phyloP scores from a whole-genome alignment of 345 rosid genomes.

The Camelina laxa region DNA sequence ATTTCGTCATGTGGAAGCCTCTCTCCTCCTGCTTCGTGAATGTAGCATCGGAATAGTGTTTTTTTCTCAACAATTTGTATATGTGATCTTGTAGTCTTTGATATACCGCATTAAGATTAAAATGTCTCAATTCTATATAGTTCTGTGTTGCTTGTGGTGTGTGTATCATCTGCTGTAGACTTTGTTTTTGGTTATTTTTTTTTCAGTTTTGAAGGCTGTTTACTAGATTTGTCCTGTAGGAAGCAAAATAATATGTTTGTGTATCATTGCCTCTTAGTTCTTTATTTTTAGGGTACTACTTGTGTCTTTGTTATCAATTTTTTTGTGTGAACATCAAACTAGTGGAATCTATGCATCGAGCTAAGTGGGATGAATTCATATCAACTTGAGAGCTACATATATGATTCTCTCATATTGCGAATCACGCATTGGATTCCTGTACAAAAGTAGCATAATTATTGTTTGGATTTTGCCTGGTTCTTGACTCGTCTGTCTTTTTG shows the following conservation, averaged over 20 bases:
- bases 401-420: slow-evolving; percentile 6
- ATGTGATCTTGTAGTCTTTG: not conserved
- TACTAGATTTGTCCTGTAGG: not conserved
- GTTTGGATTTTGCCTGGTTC: slow-evolving; percentile 8
- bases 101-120: not conserved
- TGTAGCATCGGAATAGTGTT: not conserved
- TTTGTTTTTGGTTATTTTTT: not conserved
- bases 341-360: not conserved
- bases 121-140: not conserved
- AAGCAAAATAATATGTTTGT: not conserved
- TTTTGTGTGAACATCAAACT: slow-evolving; percentile 12
- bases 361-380: not conserved
- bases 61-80: not conserved
- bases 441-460: not conserved
- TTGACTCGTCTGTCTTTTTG: slow-evolving; percentile 32
- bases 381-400: not conserved
- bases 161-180: not conserved
- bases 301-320: not conserved
- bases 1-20: not conserved
- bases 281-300: not conserved
- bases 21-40: not conserved
- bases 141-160: not conserved
- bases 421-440: not conserved
- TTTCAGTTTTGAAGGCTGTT: not conserved
- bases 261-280: not conserved